A percentile compares a stretch with the other conserved stretches of the same genome.
Evolutionary conservation across 139 green algal genomes (phyloP).

Genomic region (Asterochloris sp.): DNA sequence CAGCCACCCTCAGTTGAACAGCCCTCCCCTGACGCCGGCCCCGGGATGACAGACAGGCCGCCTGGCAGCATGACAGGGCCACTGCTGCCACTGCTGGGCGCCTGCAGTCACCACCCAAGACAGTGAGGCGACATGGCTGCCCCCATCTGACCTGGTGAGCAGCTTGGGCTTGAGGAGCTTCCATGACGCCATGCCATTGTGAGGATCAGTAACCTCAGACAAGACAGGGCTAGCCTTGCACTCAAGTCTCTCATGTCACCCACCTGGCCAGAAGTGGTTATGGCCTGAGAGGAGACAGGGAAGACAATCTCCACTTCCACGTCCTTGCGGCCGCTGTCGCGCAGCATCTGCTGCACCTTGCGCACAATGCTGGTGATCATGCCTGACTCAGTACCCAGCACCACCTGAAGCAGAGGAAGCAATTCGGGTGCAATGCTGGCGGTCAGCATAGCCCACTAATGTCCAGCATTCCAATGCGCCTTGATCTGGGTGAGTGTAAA

Average conservation of each 20-base stretch:
- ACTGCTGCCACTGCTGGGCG: too few relatives aligned
- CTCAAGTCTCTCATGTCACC: neutral
- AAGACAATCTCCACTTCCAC: slow-evolving; percentile 97
- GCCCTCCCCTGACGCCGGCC: slow-evolving; percentile 77
- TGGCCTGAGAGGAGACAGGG: slow-evolving; percentile 79
- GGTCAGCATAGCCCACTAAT: too few relatives aligned
- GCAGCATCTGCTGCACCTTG: slow-evolving; percentile 72
- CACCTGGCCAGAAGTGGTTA: slow-evolving; percentile 52
- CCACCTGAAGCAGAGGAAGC: slow-evolving; percentile 68
- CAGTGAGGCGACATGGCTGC: too few relatives aligned
- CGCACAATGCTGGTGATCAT: slow-evolving; percentile 98
- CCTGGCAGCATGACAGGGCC: slow-evolving; percentile 42
- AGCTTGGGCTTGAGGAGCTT: too few relatives aligned
- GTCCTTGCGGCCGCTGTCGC: slow-evolving; percentile 38
- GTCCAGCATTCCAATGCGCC: too few relatives aligned
- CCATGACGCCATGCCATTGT: too few relatives aligned
- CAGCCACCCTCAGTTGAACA: slow-evolving; percentile 92
- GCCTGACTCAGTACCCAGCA: slow-evolving; percentile 96
- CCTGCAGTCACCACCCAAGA: slow-evolving; percentile 1
- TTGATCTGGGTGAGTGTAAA: too few relatives aligned
- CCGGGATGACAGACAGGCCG: slow-evolving; percentile 66
- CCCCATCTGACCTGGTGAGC: too few relatives aligned
- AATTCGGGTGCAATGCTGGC: neutral
- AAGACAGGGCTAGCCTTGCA: neutral
- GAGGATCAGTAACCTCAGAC: too few relatives aligned